Evolutionary conservation across 2,329 filamentous ascomycete species (phyloP).

Genomic region (Hypoxylon sp.): DNA sequence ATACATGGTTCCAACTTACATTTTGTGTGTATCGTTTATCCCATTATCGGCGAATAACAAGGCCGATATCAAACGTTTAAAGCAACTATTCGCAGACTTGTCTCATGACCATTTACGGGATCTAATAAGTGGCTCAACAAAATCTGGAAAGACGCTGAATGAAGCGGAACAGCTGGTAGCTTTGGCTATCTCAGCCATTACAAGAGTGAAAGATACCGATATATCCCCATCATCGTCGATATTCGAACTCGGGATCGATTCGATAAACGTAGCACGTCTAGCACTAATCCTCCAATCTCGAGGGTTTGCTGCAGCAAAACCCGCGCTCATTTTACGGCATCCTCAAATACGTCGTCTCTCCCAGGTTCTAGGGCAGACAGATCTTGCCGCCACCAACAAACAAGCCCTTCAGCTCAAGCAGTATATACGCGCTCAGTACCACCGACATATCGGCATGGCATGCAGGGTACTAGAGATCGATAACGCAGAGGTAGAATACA

Average conservation of each 20-base stretch:
- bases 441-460: slow-evolving; percentile 64
- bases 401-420: slow-evolving; percentile 63
- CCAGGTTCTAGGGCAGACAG: slow-evolving; percentile 44
- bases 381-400: slow-evolving; percentile 24
- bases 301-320: slow-evolving; percentile 68
- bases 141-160: slow-evolving; percentile 37
- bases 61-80: slow-evolving; percentile 76
- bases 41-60: slow-evolving; percentile 92
- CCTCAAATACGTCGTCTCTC: slow-evolving; percentile 60
- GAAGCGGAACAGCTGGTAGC: slow-evolving; percentile 59
- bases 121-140: slow-evolving; percentile 52
- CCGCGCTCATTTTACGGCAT: slow-evolving; percentile 73
- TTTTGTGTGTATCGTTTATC: slow-evolving; percentile 74
- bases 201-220: slow-evolving; percentile 52
- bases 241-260: slow-evolving; percentile 88
- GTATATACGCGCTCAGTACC: slow-evolving; percentile 68
- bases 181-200: slow-evolving; percentile 61
- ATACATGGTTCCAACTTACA: slow-evolving; percentile 92
- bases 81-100: slow-evolving; percentile 69
- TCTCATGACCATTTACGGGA: slow-evolving; percentile 68
- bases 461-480: slow-evolving; percentile 62
- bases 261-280: slow-evolving; percentile 81
- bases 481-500: slow-evolving; percentile 68
- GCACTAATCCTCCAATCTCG: slow-evolving; percentile 68
- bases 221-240: slow-evolving; percentile 70